A percentile compares a stretch with the other conserved stretches of the same genome.
These are phyloP conservation scores for Penicillium sp. DNA, from an alignment of 2,329 filamentous ascomycete species.

Conservation along the genomic window DNA sequence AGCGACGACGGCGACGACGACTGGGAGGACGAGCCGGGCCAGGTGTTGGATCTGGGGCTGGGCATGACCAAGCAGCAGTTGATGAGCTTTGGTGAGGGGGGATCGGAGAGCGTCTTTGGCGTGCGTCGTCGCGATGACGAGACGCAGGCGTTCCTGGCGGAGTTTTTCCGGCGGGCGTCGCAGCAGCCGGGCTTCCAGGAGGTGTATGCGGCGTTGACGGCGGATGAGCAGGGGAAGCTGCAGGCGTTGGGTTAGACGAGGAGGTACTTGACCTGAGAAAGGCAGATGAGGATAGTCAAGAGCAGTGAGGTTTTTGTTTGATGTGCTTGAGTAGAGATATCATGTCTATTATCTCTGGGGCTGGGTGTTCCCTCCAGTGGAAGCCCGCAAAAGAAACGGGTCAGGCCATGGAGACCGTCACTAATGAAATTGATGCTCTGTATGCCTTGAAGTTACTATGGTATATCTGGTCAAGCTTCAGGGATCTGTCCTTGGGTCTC, in stretches of 20 bases:
- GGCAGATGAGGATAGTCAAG: neutral
- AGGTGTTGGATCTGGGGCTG: constrained; percentile 74
- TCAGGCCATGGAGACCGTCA: neutral
- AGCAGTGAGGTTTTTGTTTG: neutral
- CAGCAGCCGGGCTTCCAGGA: constrained; percentile 58
- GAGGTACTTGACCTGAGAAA: neutral
- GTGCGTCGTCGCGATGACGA: constrained; percentile 79
- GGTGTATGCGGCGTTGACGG: constrained; percentile 56
- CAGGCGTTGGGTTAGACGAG: constrained; percentile 32
- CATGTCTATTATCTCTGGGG: neutral
- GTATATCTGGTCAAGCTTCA: too few relatives aligned
- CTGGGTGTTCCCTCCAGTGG: neutral
- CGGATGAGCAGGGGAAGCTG: constrained; percentile 51
- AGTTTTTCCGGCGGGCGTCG: constrained; percentile 71
- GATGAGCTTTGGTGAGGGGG: constrained; percentile 69
- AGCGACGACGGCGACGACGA: constrained; percentile 76
- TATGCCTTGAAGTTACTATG: neutral
- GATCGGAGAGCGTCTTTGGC: constrained; percentile 50
- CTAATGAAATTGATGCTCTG: neutral
- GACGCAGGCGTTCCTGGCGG: constrained; percentile 78
- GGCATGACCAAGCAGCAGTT: constrained; percentile 71
- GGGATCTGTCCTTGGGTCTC: too few relatives aligned
- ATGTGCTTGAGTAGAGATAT: neutral
- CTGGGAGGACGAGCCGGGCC: constrained; percentile 84
- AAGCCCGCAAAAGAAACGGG: neutral